phyloP scores from a whole-genome alignment of 768 basidiomycete genomes.

The Cyathus striatus region DNA sequence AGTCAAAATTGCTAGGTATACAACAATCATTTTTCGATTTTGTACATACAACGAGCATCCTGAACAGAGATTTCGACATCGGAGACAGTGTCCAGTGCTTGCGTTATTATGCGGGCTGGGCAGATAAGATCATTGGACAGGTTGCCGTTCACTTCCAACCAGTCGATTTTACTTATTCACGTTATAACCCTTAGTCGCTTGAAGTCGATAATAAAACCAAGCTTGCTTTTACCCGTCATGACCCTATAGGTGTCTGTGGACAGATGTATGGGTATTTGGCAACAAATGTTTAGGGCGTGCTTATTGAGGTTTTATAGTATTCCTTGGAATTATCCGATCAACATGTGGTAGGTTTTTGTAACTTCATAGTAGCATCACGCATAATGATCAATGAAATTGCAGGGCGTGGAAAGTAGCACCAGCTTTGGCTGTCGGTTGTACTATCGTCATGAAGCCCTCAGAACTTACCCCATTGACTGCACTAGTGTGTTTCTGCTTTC shows the following conservation, averaged over 20 bases:
- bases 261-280: no score
- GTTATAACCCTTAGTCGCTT: conserved; percentile 44
- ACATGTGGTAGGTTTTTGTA: conserved; percentile 57
- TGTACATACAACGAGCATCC: no score
- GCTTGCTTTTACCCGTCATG: conserved; percentile 80
- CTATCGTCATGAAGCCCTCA: conserved; percentile 93
- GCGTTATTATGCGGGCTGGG: conserved; percentile 94
- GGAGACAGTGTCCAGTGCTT: conserved; percentile 73
- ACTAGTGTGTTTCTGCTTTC: conserved; percentile 41
- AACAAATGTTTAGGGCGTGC: no score
- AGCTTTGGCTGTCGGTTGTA: conserved; percentile 87
- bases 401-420: conserved; percentile 93
- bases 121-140: conserved; percentile 90
- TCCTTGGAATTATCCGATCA: conserved; percentile 92
- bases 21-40: conserved; percentile 3
- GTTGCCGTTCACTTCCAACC: conserved; percentile 25
- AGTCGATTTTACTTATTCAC: conserved; percentile 1
- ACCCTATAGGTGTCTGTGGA: conserved; percentile 92
- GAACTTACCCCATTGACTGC: conserved; percentile 84
- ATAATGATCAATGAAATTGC: conserved; percentile 1
- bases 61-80: conserved; percentile 80
- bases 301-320: no score
- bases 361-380: conserved; percentile 5
- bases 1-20: conserved; percentile 43
- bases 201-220: conserved; percentile 80